These are phyloP conservation scores for Fusarium sp. DNA, from an alignment of 2,329 filamentous ascomycete species.

Conservation along the genomic window DNA sequence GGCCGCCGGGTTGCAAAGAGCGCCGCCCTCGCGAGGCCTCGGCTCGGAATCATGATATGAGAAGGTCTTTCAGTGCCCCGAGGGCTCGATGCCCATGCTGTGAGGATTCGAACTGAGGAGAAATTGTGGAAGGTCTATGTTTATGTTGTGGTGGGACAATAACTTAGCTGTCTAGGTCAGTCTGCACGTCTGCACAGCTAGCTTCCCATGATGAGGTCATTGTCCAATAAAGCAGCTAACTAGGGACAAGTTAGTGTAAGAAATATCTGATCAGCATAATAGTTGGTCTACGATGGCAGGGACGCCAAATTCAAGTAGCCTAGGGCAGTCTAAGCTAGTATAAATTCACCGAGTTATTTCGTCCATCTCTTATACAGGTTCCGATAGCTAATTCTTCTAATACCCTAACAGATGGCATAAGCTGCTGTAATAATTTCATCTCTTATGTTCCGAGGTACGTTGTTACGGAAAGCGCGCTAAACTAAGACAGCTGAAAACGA, in stretches of 20 bases:
- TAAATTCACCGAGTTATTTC: no score
- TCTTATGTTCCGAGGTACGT: no score
- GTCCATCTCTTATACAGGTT: no score
- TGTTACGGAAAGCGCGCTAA: no score
- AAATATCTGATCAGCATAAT: no score
- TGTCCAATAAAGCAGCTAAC: background rate
- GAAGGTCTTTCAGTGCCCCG: background rate
- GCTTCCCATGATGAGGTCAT: conserved; percentile 27
- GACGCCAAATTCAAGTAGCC: background rate
- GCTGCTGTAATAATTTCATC: background rate
- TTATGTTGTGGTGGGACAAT: background rate
- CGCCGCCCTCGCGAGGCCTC: conserved; percentile 41
- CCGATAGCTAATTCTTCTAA: background rate
- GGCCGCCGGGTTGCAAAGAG: conserved; percentile 41
- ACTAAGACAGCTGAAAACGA: no score
- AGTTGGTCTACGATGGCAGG: no score
- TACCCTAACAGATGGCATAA: background rate
- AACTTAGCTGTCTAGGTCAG: background rate
- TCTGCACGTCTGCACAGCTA: background rate
- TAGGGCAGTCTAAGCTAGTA: no score
- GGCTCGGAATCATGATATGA: conserved; percentile 45
- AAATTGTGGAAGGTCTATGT: background rate
- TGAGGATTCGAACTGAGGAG: background rate
- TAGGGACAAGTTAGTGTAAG: background rate
- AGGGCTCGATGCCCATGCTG: background rate